Evolutionary conservation across 306 rosid genomes (phyloP), one percentile per base, ranked within the genome.

Genomic region (Gynostemma pentaphyllum): DNA sequence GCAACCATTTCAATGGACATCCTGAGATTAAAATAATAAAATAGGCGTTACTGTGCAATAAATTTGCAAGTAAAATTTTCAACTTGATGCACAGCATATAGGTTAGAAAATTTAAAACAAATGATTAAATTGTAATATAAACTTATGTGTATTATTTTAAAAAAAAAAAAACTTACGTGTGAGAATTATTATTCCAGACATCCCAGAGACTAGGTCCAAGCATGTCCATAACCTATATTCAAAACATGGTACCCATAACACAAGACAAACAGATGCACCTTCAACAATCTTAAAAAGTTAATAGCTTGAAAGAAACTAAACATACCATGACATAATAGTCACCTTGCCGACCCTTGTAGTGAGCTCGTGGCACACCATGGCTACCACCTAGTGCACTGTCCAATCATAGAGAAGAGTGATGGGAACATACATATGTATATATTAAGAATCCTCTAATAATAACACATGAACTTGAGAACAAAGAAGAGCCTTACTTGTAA

Each of bases 1-100:
- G 84, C 84, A 16, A 79, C 84, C 84, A 79, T 79, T 75, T 79
- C 84, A 46, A 79, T 75, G 45, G 84, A 69, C 80, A 79, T 79
- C 69, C 84, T 79, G 84, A 36, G 51, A 27, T 64, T 49, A 13
- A 24, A 41, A 68, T 11, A 32, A 45, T 37, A 44, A 24, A 23
- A 29, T n/a, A 39, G 37, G 24, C 23, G 14, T 61, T 61, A 61
- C 19, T 37, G 41, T 40, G 15, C 66, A 13, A 15, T 22, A 41
- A 61, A 41, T 23, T 37, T 0, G 24, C 9, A 23, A 22, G 34
- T 12, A 37, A 34, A 39, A 21, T 13, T 37, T 22, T 12, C 47
- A 39, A 60, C 47, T 60, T 6, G 32, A 5, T 24, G 55, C 7
- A 29, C 19, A 30, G 19, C 7, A 28, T 19, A 62, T 10, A 62